Percentiles rank a stretch among this genome's conserved stretches.
Evolutionary conservation across 176 grass and related monocot genomes (phyloP).

Genomic region (Ananas comosus): DNA sequence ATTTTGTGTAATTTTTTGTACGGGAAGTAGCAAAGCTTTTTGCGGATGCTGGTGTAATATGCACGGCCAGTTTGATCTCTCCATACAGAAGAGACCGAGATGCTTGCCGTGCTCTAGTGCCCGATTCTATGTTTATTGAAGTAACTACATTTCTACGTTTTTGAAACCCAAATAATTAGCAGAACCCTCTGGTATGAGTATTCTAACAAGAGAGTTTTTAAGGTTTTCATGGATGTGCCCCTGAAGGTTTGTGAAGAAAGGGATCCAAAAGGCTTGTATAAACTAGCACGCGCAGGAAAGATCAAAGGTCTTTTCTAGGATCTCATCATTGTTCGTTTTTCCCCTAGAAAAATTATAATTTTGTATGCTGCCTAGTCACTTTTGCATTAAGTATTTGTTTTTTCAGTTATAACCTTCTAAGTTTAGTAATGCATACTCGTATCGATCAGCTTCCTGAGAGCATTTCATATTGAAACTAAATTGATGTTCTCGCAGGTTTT

Average conservation of each 20-base stretch:
- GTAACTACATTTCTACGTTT: conserved; percentile 24
- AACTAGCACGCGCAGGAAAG: conserved; percentile 86
- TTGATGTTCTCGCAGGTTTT: conserved; percentile 50
- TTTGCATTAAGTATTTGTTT: no score
- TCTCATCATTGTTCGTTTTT: not conserved
- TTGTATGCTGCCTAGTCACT: no score
- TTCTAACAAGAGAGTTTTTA: conserved; percentile 12
- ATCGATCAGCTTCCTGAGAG: no score
- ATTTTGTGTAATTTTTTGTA: conserved; percentile 17
- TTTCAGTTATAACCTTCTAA: no score
- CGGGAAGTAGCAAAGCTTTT: conserved; percentile 95
- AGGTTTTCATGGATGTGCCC: conserved; percentile 92
- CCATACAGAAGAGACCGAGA: conserved; percentile 84
- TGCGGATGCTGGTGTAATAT: conserved; percentile 74
- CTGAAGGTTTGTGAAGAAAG: conserved; percentile 85
- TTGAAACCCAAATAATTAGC: not conserved
- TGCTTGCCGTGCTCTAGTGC: conserved; percentile 65
- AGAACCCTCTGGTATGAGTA: not conserved
- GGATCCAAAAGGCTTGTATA: conserved; percentile 97
- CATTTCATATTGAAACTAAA: no score
- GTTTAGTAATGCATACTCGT: no score
- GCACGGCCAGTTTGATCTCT: conserved; percentile 58
- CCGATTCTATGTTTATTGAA: conserved; percentile 83
- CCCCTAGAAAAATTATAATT: no score
- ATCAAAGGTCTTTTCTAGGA: conserved; percentile 51